Percentiles rank a stretch among this genome's conserved stretches.
These are phyloP conservation scores for Wickerhamiella shivajii DNA, from an alignment of 805 yeast genomes.

Conservation along the genomic window DNA sequence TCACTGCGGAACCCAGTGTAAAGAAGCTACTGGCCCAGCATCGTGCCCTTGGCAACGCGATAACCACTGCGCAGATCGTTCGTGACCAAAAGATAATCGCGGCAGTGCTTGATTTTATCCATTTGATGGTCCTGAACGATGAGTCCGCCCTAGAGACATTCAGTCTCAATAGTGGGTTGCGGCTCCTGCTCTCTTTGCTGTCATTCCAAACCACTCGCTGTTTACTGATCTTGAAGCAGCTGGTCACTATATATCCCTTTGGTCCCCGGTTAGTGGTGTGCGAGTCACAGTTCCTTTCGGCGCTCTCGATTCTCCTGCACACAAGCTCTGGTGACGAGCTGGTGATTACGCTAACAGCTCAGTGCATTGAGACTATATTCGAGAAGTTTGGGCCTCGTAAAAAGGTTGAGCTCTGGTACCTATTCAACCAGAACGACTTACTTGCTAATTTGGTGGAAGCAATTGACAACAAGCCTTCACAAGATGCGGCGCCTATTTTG, in stretches of 20 bases:
- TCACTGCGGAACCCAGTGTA: conserved; percentile 14
- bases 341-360: neutral
- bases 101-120: conserved; percentile 14
- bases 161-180: conserved; percentile 18
- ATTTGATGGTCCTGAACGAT: conserved; percentile 10
- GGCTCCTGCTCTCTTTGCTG: neutral
- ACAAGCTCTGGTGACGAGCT: no score
- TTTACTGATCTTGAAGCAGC: neutral
- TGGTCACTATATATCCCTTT: neutral
- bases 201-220: conserved; percentile 2
- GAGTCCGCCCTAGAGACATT: conserved; percentile 11
- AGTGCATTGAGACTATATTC: conserved; percentile 13
- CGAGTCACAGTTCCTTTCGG: conserved; percentile 6
- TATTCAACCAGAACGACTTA: conserved; percentile 13
- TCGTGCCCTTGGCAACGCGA: conserved; percentile 11
- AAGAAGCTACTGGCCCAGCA: conserved; percentile 9
- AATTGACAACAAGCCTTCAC: conserved; percentile 4
- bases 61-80: conserved; percentile 3
- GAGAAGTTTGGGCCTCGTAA: conserved; percentile 15
- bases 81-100: neutral
- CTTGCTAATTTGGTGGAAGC: conserved; percentile 12
- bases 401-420: conserved; percentile 17
- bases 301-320: neutral
- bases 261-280: conserved; percentile 11
- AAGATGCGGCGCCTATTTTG: conserved; percentile 6